Evolutionary conservation across 306 rosid genomes (phyloP).

Genomic region (Cicer yamashitae): DNA sequence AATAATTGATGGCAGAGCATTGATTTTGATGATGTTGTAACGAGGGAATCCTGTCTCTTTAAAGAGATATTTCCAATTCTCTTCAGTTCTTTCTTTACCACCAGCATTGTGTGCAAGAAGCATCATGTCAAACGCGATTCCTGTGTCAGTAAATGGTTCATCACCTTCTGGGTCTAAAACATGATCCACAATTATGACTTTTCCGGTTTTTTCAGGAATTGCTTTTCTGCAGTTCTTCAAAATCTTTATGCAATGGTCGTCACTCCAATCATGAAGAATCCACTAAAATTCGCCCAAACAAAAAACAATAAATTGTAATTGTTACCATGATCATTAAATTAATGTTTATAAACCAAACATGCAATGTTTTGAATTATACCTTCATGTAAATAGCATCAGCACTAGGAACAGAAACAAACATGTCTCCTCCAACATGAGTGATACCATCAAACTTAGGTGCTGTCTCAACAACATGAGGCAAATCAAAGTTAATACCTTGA

Average conservation of each 20-base stretch:
- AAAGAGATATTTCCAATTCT: conserved; percentile 60
- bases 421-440: conserved; percentile 59
- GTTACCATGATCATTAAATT: too few species aligned
- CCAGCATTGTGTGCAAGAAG: conserved; percentile 59
- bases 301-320: not conserved
- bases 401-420: conserved; percentile 51
- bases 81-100: conserved; percentile 60
- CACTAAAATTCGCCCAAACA: conserved; percentile 46
- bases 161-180: conserved; percentile 51
- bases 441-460: conserved; percentile 52
- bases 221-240: conserved; percentile 63
- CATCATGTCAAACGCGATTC: conserved; percentile 57
- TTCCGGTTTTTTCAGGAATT: conserved; percentile 55
- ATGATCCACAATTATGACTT: conserved; percentile 58
- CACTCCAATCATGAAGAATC: conserved; percentile 78
- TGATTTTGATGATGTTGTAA: conserved; percentile 58
- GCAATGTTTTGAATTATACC: conserved; percentile 20
- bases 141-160: conserved; percentile 51
- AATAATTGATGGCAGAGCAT: conserved; percentile 53
- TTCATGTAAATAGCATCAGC: conserved; percentile 62
- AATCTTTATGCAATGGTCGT: conserved; percentile 61
- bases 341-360: too few species aligned
- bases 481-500: conserved; percentile 55
- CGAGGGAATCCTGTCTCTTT: conserved; percentile 59
- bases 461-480: conserved; percentile 54